Base-by-base conservation (phyloP, 2,329 filamentous ascomycete genomes). In the Capronia americana region DNA sequence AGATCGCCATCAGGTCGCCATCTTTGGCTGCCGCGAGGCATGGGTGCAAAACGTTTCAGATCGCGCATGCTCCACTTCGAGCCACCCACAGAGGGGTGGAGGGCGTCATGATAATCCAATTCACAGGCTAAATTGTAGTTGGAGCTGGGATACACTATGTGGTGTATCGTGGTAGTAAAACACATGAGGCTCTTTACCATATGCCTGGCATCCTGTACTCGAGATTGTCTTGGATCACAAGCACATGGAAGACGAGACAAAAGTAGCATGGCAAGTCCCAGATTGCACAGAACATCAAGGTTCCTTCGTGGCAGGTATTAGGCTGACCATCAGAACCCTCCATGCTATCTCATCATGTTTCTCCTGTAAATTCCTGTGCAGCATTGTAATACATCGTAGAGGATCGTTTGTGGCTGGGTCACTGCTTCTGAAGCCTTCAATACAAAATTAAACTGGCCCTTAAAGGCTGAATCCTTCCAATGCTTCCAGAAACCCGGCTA, bases 401-500 rank as follows among this genome's bases (percentile, higher is more conserved):
- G 60, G 34, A 30, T 64, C 57, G 24, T 61, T 23, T 14, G 57
- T 64, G 56, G 26, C 55, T 66, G 56, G 54, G 54, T 63, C 66
- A 65, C 58, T 30, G n/a, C 58, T 55, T 34, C 30, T n/a, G 20
- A 57, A 28, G 7, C 30, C 17, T 23, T 38, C 17, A n/a, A 23
- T 11, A 26, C 46, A 44, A 48, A 11, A 54, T 8, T 24, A 5
- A 28, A 17, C 34, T 32, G 11, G 48, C 55, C 26, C 62, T 57
- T 71, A 34, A n/a, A 73, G 54, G 54, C 68, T 71, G 57, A 79
- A 74, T 2, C 74, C 75, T 60, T 79, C 78, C 51, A 80, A 63
- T n/a, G 77, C 78, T 71, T 79, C 76, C 69, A 80, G 71, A 61
- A 79, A 78, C 11, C 77, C 77, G 5, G 77, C 76, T 63, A 79